Percentiles rank a stretch among this genome's conserved stretches.
Evolutionary conservation across 768 basidiomycete species (phyloP).

Genomic region (Boletus speciosus): DNA sequence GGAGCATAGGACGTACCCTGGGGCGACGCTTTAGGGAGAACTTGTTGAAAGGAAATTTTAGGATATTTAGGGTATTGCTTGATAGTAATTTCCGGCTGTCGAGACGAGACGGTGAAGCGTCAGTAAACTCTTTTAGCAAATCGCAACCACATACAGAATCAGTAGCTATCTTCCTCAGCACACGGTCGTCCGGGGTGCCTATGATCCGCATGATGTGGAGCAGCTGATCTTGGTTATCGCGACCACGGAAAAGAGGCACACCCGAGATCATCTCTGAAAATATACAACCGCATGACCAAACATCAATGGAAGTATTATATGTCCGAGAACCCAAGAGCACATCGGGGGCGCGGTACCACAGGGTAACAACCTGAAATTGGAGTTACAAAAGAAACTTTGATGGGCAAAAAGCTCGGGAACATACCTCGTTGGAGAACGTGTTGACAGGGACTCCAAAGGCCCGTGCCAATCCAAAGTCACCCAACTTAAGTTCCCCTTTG

Average conservation of each 20-base stretch:
- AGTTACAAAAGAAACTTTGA: not conserved
- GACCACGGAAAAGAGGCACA: conserved; percentile 91
- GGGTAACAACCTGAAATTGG: conserved; percentile 78
- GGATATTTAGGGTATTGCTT: conserved; percentile 88
- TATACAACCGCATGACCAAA: conserved; percentile 99
- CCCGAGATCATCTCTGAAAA: conserved; percentile 99
- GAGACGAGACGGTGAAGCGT: conserved; percentile 9
- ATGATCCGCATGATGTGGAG: conserved; percentile 96
- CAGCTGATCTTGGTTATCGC: conserved; percentile 98
- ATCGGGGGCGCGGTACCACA: conserved; percentile 99
- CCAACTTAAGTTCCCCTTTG: conserved; percentile 94
- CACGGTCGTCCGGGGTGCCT: conserved; percentile 88
- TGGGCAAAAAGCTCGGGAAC: not conserved
- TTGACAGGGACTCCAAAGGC: conserved; percentile 99
- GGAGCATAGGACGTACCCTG: conserved; percentile 49
- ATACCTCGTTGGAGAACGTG: conserved; percentile 95
- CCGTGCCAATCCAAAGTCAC: conserved; percentile 95
- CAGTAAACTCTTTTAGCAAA: not conserved
- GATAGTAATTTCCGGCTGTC: conserved; percentile 74
- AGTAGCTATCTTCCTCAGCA: conserved; percentile 81
- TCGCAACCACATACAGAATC: conserved; percentile 66
- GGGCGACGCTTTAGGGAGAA: conserved; percentile 81
- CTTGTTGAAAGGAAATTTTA: conserved; percentile 75
- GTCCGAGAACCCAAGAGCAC: conserved; percentile 95
- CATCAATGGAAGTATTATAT: conserved; percentile 97